Evolutionary conservation across 2,329 filamentous ascomycete species (phyloP), one percentile per base, ranked within the genome.

Genomic region (Alternaria hordeiaustralica): DNA sequence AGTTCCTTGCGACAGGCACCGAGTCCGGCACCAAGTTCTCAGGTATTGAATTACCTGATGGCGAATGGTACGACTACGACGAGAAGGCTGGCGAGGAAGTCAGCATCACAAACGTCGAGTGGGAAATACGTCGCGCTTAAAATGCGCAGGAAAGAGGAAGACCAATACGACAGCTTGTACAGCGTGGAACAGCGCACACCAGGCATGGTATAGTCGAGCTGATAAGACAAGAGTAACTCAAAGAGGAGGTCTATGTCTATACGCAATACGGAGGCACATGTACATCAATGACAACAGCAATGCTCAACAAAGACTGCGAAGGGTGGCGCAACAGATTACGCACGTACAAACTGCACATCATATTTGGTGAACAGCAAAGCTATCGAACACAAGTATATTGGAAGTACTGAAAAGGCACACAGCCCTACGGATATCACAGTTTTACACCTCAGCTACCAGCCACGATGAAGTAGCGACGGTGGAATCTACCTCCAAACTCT

Each of bases 31-130:
- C 92, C 44, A 92, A 93, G 73, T 99, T 99, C 75, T 85, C 88
- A 0, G 88, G 82, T 6, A 92, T 98, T 58, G 94, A 98, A 71
- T 82, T 99, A 59, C 84, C 85, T 0, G 96, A 99, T 26, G 95
- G 92, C 25, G 96, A 99, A 74, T 99, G 96, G 96, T 99, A 92
- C 80, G 95, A 98, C 73, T 99, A 98, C 75, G 94, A 98, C 71
- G 94, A 98, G 82, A 97, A 98, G 84, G 87, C 92, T 0, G 87
- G 90, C 1, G 93, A 97, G 54, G 94, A 98, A 80, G 94, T 97
- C 50, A 96, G 92, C 80, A 94, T 97, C 78, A 95, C 93, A 78
- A 92, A 96, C 28, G 80, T 97, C 59, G 92, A 88, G 65, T 99
- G 94, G 93, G 90, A 94, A 70, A 91, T 99, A 70, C 87, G 88